Evolutionary conservation across 345 rosid genomes (phyloP).

Genomic region (Bretschneidera sinensis): DNA sequence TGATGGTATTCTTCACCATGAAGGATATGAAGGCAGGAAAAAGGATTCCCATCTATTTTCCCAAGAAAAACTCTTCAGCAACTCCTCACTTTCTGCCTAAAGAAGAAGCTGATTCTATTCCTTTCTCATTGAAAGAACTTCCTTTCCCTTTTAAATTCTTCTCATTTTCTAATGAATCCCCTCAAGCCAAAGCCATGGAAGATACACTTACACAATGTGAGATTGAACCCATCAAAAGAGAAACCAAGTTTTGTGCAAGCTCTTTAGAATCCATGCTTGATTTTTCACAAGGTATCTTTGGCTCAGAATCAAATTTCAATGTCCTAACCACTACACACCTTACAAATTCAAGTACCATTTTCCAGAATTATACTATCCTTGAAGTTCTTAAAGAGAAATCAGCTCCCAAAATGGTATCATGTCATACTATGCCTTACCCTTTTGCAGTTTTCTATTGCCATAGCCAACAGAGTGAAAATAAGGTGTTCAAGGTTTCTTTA

Average conservation of each 20-base stretch:
- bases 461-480: conserved; percentile 34
- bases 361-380: conserved; percentile 47
- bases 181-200: conserved; percentile 64
- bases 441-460: conserved; percentile 71
- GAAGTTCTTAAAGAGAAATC: conserved; percentile 28
- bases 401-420: conserved; percentile 35
- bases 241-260: conserved; percentile 49
- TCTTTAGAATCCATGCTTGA: conserved; percentile 75
- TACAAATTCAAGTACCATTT: background rate
- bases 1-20: conserved; percentile 43
- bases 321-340: conserved; percentile 37
- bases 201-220: conserved; percentile 53
- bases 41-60: conserved; percentile 33
- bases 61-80: conserved; percentile 27
- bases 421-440: conserved; percentile 68
- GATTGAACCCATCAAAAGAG: conserved; percentile 37
- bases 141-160: conserved; percentile 45
- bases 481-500: conserved; percentile 36
- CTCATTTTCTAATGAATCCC: conserved; percentile 49
- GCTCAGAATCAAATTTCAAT: conserved; percentile 27
- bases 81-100: conserved; percentile 51
- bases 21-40: conserved; percentile 43
- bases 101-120: conserved; percentile 53
- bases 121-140: conserved; percentile 49
- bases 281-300: conserved; percentile 32